phyloP scores from a whole-genome alignment of 306 rosid species.

The Sesbania bispinosa region DNA sequence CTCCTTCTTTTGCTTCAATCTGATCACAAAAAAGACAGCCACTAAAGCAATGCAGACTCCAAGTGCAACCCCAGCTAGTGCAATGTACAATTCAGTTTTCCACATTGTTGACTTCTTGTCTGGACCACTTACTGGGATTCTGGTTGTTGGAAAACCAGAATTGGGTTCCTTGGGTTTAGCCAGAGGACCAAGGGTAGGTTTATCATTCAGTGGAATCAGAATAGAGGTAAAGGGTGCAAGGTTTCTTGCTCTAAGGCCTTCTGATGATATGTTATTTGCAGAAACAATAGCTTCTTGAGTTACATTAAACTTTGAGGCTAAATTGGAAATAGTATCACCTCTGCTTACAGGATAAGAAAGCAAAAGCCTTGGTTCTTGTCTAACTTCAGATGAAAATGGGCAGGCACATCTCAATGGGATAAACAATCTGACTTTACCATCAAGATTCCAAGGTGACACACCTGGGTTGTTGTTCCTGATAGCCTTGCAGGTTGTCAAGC shows the following conservation, averaged over 20 bases:
- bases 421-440: constrained; percentile 35
- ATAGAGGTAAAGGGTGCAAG: constrained; percentile 64
- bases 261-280: constrained; percentile 48
- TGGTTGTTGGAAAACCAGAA: constrained; percentile 37
- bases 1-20: constrained; percentile 50
- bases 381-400: constrained; percentile 56
- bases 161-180: constrained; percentile 47
- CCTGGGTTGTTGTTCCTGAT: constrained; percentile 56
- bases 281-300: constrained; percentile 51
- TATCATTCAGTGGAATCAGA: constrained; percentile 57
- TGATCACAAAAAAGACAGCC: constrained; percentile 44
- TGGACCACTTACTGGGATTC: constrained; percentile 34
- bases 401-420: constrained; percentile 82
- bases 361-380: constrained; percentile 45
- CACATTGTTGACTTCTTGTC: constrained; percentile 59
- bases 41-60: constrained; percentile 53
- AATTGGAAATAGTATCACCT: constrained; percentile 59
- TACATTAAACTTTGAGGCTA: constrained; percentile 69
- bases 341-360: constrained; percentile 67
- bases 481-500: constrained; percentile 71
- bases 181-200: constrained; percentile 46
- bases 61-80: constrained; percentile 41
- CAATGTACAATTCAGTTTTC: constrained; percentile 42
- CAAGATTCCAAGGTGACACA: constrained; percentile 52
- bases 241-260: constrained; percentile 18